These are phyloP conservation scores for Alternaria infectoria DNA, from an alignment of 2,329 filamentous ascomycete genomes.

Conservation along the genomic window DNA sequence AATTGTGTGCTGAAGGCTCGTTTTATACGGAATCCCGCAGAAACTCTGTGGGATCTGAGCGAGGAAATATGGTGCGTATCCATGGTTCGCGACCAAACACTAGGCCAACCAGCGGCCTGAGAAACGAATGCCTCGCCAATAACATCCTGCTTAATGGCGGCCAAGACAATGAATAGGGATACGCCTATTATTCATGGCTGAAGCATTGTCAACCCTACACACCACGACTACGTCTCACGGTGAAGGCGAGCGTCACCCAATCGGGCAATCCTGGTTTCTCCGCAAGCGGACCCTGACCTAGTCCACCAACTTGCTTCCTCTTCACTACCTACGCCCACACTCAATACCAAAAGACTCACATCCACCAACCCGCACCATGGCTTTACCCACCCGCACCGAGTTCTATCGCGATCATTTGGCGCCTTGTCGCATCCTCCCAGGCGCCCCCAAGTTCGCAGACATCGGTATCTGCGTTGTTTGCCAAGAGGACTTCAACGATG, in stretches of 20 bases:
- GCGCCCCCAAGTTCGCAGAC: not conserved
- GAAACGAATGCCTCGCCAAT: not conserved
- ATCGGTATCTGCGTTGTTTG: not conserved
- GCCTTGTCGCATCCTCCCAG: not conserved
- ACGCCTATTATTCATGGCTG: not conserved
- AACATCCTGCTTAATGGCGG: not conserved
- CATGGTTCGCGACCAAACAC: not conserved
- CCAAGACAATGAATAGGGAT: not conserved
- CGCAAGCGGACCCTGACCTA: not conserved
- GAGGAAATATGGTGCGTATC: not conserved
- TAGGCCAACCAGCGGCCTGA: not conserved
- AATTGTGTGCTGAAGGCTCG: not conserved
- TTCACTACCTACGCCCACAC: not conserved
- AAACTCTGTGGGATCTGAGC: not conserved
- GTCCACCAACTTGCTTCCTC: not conserved
- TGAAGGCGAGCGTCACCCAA: not conserved
- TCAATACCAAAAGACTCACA: not conserved
- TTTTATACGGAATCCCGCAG: not conserved
- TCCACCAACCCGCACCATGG: not conserved
- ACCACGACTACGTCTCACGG: not conserved
- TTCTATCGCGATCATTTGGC: not conserved
- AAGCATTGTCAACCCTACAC: not conserved
- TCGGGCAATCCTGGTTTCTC: not conserved
- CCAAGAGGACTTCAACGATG: not conserved
- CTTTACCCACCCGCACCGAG: not conserved